Evolutionary conservation across 331 rosid genomes (phyloP), one percentile per base, ranked within the genome.

Genomic region (Saraca asoca): DNA sequence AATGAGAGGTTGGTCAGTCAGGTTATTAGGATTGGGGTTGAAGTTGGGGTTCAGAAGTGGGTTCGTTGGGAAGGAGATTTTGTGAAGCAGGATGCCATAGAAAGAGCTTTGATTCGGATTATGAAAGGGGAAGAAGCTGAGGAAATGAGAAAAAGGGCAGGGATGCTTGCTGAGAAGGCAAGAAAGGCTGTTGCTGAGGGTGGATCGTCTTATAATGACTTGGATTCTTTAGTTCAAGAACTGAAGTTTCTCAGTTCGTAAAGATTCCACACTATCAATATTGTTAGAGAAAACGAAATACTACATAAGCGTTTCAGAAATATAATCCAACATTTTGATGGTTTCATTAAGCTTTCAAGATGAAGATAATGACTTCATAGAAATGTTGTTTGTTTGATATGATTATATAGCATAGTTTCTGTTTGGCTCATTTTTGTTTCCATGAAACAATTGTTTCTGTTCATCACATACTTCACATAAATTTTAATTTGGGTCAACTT

Each of bases 111-210:
- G 69, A 73, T 9, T 5, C 54, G 11, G 65, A 7, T 41, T 5
- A 80, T 80, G 85, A 74, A 5, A 7, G 86, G 88, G 0, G 74
- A 80, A 29, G 70, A 78, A 48, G 81, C 70, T 18, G 85, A 80
- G 78, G 75, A 78, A 9, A 75, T 82, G 71, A 78, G 86, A 51
- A 56, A 52, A 24, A 78, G 66, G 45, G 84, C 83, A 1, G 56
- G 5, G 59, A 72, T 6, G 0, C 15, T 60, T 0, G 64, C 58
- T 4, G 57, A 64, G 5, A 44, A 6, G 58, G 87, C 80, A 0
- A 59, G 17, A 37, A 20, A 2, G 37, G 87, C 77, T 3, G 58
- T 73, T 14, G 81, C 33, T 8, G 72, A 59, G 34, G 73, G 71
- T 4, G 89, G 89, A 14, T 86, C 88, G 0, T 86, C 91, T 4